phyloP scores from a whole-genome alignment of 1,139 yeast genomes.

The Suhomyces kunorum region DNA sequence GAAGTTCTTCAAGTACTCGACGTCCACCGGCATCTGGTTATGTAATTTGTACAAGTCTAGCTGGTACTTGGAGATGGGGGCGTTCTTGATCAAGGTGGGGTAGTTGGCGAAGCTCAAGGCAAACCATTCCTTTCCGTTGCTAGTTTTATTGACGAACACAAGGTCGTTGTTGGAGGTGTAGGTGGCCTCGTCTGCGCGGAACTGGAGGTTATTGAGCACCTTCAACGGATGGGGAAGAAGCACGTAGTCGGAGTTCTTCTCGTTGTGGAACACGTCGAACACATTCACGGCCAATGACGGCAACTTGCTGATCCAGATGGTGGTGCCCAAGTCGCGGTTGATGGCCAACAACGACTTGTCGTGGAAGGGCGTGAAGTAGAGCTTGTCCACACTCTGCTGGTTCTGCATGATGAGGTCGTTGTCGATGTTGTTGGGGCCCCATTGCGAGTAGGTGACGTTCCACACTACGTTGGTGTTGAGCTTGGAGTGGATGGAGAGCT shows the following conservation, averaged over 20 bases:
- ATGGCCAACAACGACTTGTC: constrained; percentile 71
- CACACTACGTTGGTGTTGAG: constrained; percentile 62
- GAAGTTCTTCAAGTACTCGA: constrained; percentile 22
- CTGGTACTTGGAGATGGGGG: constrained; percentile 68
- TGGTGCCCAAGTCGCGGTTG: constrained; percentile 63
- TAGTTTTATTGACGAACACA: constrained; percentile 67
- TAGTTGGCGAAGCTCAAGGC: constrained; percentile 78
- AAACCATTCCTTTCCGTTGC: constrained; percentile 70
- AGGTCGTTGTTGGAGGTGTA: constrained; percentile 33
- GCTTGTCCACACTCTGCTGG: constrained; percentile 59
- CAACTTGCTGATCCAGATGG: constrained; percentile 74
- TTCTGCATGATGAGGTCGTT: constrained; percentile 59
- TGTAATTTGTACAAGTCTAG: constrained; percentile 32
- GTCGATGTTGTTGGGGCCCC: constrained; percentile 94
- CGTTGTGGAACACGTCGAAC: constrained; percentile 62
- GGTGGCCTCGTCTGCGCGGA: constrained; percentile 23
- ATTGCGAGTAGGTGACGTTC: constrained; percentile 85
- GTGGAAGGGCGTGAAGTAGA: constrained; percentile 82
- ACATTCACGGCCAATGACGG: constrained; percentile 71
- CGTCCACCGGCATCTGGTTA: constrained; percentile 16
- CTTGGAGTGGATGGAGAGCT: constrained; percentile 54
- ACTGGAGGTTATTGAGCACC: constrained; percentile 38
- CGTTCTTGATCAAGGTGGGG: constrained; percentile 79
- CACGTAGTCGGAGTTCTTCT: constrained; percentile 35
- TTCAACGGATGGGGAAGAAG: constrained; percentile 68